Percentiles rank a stretch among this genome's conserved stretches.
Evolutionary conservation across 2,329 filamentous ascomycete species (phyloP).

Genomic region (Alternaria sp.): DNA sequence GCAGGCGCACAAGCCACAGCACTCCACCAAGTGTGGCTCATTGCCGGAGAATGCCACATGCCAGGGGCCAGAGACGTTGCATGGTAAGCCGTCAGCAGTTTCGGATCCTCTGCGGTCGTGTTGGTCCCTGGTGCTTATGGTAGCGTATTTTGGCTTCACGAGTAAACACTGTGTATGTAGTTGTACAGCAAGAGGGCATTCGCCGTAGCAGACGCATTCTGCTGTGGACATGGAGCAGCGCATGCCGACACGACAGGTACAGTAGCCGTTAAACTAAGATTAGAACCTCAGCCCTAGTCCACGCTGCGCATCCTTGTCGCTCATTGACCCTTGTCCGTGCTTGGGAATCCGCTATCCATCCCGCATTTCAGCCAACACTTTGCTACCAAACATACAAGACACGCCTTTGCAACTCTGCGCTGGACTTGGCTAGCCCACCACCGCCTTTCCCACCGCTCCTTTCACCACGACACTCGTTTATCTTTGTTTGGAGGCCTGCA

Average conservation of each 20-base stretch:
- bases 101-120: constrained; percentile 6
- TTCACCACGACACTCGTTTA: constrained; percentile 19
- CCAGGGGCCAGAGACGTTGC: constrained; percentile 14
- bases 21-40: constrained; percentile 16
- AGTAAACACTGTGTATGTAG: background rate
- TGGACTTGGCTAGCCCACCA: background rate
- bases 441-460: constrained; percentile 1
- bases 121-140: background rate
- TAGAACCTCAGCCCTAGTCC: constrained; percentile 18
- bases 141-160: background rate
- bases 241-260: constrained; percentile 3
- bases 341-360: constrained; percentile 12
- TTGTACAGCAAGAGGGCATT: background rate
- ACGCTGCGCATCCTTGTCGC: constrained; percentile 11
- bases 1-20: constrained; percentile 15
- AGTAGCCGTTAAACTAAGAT: constrained; percentile 1
- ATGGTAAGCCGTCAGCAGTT: constrained; percentile 18
- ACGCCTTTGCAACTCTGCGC: constrained; percentile 12
- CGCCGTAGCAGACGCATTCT: background rate
- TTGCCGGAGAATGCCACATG: background rate
- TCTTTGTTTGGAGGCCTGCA: constrained; percentile 16
- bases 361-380: constrained; percentile 16
- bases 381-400: constrained; percentile 13
- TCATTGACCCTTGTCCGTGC: constrained; percentile 8
- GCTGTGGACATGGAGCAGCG: background rate